Evolutionary conservation across 805 yeast genomes (phyloP).

Genomic region (Yarrowia phangngaensis): DNA sequence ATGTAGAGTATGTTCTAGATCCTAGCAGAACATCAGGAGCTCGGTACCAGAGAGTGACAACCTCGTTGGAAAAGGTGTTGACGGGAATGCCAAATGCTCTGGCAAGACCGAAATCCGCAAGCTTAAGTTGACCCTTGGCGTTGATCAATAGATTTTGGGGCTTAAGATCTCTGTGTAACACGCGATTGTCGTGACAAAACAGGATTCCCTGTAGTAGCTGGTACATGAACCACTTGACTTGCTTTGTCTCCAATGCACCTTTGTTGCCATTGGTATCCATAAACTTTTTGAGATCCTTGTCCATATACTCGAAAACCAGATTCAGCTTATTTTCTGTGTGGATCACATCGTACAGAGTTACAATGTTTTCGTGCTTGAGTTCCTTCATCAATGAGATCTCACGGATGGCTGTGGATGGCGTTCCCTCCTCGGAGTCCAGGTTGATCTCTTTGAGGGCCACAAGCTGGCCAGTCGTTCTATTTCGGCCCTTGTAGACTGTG

Average conservation of each 20-base stretch:
- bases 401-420: constrained; percentile 96
- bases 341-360: constrained; percentile 85
- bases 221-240: constrained; percentile 90
- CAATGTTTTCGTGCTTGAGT: constrained; percentile 88
- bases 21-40: constrained; percentile 97
- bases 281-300: constrained; percentile 89
- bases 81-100: constrained; percentile 97
- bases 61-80: constrained; percentile 96
- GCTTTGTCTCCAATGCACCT: constrained; percentile 79
- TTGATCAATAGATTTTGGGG: constrained; percentile 94
- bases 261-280: constrained; percentile 95
- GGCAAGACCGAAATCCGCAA: constrained; percentile 93
- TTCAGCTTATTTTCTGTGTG: constrained; percentile 92
- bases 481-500: constrained; percentile 94
- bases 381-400: constrained; percentile 94
- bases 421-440: constrained; percentile 94
- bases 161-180: constrained; percentile 90
- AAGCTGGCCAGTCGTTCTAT: constrained; percentile 76
- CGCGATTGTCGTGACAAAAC: constrained; percentile 92
- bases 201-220: constrained; percentile 87
- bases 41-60: constrained; percentile 95
- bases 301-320: constrained; percentile 88
- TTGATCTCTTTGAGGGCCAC: constrained; percentile 95
- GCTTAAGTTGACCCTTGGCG: constrained; percentile 88
- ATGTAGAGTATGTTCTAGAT: constrained; percentile 90